phyloP scores from a whole-genome alignment of 306 rosid genomes.

The Adenanthera pavonina region DNA sequence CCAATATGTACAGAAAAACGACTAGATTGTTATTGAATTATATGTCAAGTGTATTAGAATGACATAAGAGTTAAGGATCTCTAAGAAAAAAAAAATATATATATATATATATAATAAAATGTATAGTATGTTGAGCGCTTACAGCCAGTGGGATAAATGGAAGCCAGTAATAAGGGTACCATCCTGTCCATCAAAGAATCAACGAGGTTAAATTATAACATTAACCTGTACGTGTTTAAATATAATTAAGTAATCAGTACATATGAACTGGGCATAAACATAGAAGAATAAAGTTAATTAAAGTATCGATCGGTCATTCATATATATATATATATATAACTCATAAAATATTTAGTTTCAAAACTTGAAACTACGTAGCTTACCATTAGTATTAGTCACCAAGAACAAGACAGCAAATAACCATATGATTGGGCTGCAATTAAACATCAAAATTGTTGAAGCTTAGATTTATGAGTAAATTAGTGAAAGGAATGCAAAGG shows the following conservation, averaged over 20 bases:
- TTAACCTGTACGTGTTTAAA: no score
- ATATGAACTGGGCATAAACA: no score
- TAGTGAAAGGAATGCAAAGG: slow-evolving; percentile 16
- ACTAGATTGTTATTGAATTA: no score
- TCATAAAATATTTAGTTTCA: not conserved
- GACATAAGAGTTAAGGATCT: no score
- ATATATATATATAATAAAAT: not conserved
- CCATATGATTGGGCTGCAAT: slow-evolving; percentile 83
- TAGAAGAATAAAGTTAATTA: no score
- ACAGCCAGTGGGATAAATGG: slow-evolving; percentile 80
- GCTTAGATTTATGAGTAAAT: slow-evolving; percentile 1
- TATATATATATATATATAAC: not conserved
- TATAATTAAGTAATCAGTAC: no score
- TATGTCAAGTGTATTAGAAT: no score
- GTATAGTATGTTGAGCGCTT: slow-evolving; percentile 40
- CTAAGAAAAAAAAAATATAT: not conserved
- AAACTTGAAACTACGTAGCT: slow-evolving; percentile 2
- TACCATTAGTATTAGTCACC: slow-evolving; percentile 71
- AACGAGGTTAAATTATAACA: not conserved
- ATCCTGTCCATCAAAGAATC: slow-evolving; percentile 55
- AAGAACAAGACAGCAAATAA: slow-evolving; percentile 68
- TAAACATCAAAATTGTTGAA: slow-evolving; percentile 32
- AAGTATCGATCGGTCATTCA: no score
- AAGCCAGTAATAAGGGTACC: slow-evolving; percentile 75
- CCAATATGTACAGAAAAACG: no score